phyloP scores from a whole-genome alignment of 2,329 filamentous ascomycete species.

The Aspergillus neotritici region DNA sequence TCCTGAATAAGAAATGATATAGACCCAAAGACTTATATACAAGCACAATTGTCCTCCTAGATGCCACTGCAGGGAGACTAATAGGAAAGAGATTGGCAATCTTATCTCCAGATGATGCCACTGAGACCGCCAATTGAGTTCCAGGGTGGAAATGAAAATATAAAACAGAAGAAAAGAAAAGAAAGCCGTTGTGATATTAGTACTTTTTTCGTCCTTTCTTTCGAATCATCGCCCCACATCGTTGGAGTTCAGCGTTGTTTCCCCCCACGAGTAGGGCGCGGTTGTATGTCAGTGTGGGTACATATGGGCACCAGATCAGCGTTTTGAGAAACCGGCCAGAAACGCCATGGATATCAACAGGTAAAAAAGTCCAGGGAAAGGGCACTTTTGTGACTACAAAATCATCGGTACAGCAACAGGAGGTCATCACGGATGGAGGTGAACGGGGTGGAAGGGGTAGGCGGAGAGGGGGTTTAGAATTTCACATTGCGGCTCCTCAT shows the following conservation, averaged over 20 bases:
- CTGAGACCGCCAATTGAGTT: too few species aligned
- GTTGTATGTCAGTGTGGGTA: slow-evolving; percentile 3
- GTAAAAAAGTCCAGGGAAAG: slow-evolving; percentile 21
- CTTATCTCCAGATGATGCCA: too few species aligned
- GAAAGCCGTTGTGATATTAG: background rate
- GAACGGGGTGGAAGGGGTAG: slow-evolving; percentile 5
- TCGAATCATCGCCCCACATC: background rate
- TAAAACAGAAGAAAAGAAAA: background rate
- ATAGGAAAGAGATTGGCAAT: too few species aligned
- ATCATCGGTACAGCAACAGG: slow-evolving; percentile 17
- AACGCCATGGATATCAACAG: slow-evolving; percentile 42
- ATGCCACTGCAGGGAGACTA: background rate
- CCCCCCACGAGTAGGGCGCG: background rate
- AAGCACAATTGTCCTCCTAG: slow-evolving; percentile 6
- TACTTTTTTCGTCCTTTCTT: too few species aligned
- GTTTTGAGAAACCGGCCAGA: slow-evolving; percentile 34
- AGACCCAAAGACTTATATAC: slow-evolving; percentile 15
- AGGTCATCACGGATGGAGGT: slow-evolving; percentile 4
- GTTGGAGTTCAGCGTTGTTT: background rate
- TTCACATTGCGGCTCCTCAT: slow-evolving; percentile 56
- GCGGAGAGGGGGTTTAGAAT: slow-evolving; percentile 15
- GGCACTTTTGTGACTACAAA: slow-evolving; percentile 18
- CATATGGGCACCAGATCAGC: slow-evolving; percentile 20
- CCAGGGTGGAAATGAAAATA: slow-evolving; percentile 6
- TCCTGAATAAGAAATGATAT: slow-evolving; percentile 8